Conservation (phyloP, 1,284 basidiomycete genomes). For the Papiliotrema terrestris region DNA sequence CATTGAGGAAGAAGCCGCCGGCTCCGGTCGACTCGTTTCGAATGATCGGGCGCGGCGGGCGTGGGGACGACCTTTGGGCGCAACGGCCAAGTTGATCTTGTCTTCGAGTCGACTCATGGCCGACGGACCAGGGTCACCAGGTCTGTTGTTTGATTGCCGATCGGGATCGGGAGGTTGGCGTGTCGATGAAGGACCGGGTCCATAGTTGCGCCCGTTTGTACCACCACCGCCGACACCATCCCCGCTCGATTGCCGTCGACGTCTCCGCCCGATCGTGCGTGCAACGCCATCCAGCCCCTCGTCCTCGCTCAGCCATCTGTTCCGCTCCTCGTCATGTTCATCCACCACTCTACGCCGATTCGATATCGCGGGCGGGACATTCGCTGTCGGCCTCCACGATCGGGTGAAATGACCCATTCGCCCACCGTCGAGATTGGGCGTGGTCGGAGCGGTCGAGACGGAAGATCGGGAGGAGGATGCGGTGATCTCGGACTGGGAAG, state of each 20-base stretch:
- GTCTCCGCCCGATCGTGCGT: conserved; percentile 9
- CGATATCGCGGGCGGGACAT: conserved; percentile 19
- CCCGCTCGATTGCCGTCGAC: conserved; percentile 7
- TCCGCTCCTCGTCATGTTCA: conserved; percentile 13
- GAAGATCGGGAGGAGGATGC: conserved; percentile 1
- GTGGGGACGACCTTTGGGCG: background rate
- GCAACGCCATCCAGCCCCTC: conserved; percentile 25
- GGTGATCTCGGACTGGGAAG: conserved; percentile 2
- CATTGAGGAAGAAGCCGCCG: background rate
- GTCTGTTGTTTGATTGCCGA: background rate
- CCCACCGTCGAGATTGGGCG: background rate
- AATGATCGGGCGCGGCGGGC: conserved; percentile 3
- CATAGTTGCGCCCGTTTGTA: conserved; percentile 1
- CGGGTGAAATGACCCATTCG: background rate
- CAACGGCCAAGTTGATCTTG: background rate
- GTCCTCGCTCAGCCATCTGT: conserved; percentile 42
- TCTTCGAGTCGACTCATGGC: background rate
- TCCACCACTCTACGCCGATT: conserved; percentile 10
- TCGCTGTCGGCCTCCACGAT: conserved; percentile 25
- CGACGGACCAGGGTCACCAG: background rate
- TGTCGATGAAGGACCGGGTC: background rate
- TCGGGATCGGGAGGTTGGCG: background rate
- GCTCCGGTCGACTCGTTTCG: background rate
- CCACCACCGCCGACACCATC: background rate
- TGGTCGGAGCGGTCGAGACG: conserved; percentile 9